phyloP scores from a whole-genome alignment of 495 filamentous ascomycete genomes.

The Podospora sp. region DNA sequence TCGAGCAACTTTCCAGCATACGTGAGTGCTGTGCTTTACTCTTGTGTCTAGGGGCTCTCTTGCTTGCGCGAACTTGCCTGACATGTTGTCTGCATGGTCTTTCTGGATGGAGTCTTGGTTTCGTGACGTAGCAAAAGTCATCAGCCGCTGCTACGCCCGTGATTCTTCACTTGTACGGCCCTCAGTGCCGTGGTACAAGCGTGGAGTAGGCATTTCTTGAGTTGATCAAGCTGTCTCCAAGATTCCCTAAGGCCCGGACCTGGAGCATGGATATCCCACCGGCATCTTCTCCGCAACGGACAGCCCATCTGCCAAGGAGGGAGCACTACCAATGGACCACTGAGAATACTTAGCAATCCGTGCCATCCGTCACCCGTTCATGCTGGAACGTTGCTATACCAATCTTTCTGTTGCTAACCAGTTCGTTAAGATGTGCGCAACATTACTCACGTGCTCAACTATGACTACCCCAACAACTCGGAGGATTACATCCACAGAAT shows the following conservation, averaged over 20 bases:
- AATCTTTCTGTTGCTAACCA: constrained; percentile 75
- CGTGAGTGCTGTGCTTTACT: constrained; percentile 83
- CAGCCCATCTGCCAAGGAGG: constrained; percentile 60
- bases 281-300: constrained; percentile 59
- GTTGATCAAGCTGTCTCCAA: constrained; percentile 59
- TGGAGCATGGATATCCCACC: constrained; percentile 60
- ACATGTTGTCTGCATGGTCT: constrained; percentile 79
- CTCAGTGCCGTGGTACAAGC: constrained; percentile 61
- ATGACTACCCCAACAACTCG: constrained; percentile 99
- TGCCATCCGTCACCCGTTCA: constrained; percentile 44
- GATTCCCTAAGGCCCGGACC: constrained; percentile 62
- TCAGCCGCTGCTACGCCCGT: constrained; percentile 64
- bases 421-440: constrained; percentile 93
- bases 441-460: constrained; percentile 99
- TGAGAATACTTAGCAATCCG: constrained; percentile 63
- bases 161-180: constrained; percentile 74
- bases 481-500: constrained; percentile 99
- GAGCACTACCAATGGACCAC: constrained; percentile 63
- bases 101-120: constrained; percentile 81
- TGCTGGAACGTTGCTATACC: constrained; percentile 61
- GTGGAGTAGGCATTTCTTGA: constrained; percentile 75
- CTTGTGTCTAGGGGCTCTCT: constrained; percentile 78
- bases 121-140: constrained; percentile 66
- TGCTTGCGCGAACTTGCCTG: constrained; percentile 82
- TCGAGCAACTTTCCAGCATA: constrained; percentile 66